A percentile compares a stretch with the other conserved stretches of the same genome.
Conservation (phyloP, 2,329 filamentous ascomycete species). For the Pseudogymnoascus sp. region DNA sequence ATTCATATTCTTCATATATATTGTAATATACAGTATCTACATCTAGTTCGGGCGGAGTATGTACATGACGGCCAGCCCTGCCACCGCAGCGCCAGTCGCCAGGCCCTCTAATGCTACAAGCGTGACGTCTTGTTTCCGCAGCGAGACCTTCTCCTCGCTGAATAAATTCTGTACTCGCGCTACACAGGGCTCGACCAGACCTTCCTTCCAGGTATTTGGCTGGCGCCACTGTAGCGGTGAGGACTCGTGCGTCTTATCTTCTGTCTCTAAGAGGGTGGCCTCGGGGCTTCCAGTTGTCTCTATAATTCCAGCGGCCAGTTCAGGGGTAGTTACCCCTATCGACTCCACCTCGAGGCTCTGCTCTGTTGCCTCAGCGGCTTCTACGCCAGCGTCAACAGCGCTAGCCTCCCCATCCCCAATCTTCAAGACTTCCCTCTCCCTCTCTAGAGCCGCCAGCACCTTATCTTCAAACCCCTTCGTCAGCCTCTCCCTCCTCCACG, state of each 20-base stretch:
- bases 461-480: slow-evolving; percentile 77
- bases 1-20: slow-evolving; percentile 8
- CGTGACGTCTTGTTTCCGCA: slow-evolving; percentile 63
- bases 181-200: slow-evolving; percentile 35
- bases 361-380: slow-evolving; percentile 1
- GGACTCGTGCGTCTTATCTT: slow-evolving; percentile 19
- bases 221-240: slow-evolving; percentile 16
- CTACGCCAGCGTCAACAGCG: slow-evolving; percentile 9
- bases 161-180: slow-evolving; percentile 47
- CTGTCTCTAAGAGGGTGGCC: neutral
- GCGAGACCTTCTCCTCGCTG: slow-evolving; percentile 54
- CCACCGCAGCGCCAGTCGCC: slow-evolving; percentile 54
- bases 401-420: slow-evolving; percentile 19
- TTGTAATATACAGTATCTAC: slow-evolving; percentile 8
- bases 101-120: slow-evolving; percentile 60
- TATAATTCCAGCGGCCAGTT: slow-evolving; percentile 17
- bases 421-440: slow-evolving; percentile 30
- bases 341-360: neutral
- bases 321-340: slow-evolving; percentile 9
- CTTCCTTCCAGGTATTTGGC: slow-evolving; percentile 14
- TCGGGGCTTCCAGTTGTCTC: slow-evolving; percentile 11
- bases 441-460: slow-evolving; percentile 60
- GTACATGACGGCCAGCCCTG: slow-evolving; percentile 32
- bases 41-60: slow-evolving; percentile 18
- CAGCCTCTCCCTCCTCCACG: slow-evolving; percentile 75